A percentile compares a stretch with the other conserved stretches of the same genome.
Conservation (phyloP, 345 rosid genomes). For the Cardamine chenopodiifolia region DNA sequence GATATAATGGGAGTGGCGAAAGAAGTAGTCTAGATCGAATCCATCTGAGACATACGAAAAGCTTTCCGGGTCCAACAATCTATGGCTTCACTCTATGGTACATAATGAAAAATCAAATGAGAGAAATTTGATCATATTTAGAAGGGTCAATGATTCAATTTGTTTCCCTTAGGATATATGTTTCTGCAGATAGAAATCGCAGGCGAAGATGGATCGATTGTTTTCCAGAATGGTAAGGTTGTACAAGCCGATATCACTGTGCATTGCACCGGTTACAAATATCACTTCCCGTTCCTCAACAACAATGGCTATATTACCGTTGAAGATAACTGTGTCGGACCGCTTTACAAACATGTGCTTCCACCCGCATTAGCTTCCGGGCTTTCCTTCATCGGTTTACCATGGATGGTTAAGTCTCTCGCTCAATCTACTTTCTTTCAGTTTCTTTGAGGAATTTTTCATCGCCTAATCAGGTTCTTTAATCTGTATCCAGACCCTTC, state of each 20-base stretch:
- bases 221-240: conserved; percentile 58
- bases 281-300: conserved; percentile 80
- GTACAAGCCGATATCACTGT: conserved; percentile 61
- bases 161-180: background rate
- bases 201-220: conserved; percentile 61
- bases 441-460: background rate
- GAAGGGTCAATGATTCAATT: background rate
- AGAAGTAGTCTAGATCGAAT: conserved; percentile 77
- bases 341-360: conserved; percentile 79
- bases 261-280: conserved; percentile 93
- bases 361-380: conserved; percentile 71
- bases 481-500: conserved; percentile 19
- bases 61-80: conserved; percentile 55
- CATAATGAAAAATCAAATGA: background rate
- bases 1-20: conserved; percentile 69
- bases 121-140: background rate
- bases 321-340: conserved; percentile 82
- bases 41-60: conserved; percentile 50
- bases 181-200: conserved; percentile 65
- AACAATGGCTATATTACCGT: conserved; percentile 63
- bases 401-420: conserved; percentile 64
- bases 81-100: conserved; percentile 89
- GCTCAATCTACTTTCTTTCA: background rate
- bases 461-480: background rate
- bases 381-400: conserved; percentile 87